Base-by-base conservation (phyloP, 179 eudicot genomes). In the Drosera spatulata region DNA sequence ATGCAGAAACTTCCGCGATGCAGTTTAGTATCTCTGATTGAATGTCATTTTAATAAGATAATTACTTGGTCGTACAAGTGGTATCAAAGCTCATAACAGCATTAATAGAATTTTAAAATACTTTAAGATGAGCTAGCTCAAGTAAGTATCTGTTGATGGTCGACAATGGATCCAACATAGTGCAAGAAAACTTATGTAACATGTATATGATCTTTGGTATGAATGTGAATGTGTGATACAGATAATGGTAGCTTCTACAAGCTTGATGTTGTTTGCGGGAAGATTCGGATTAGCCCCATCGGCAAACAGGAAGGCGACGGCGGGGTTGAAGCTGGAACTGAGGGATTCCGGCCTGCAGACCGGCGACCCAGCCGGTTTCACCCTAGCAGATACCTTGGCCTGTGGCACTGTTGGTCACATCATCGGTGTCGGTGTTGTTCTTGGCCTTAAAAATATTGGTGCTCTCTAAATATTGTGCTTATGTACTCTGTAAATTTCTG, bases 281-380 rank as follows among this genome's bases (percentile, higher is more conserved):
- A 66, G 99, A 41, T 93, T 93, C 43, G 99, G 99, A 10, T 67
- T 93, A 67, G 99, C 99, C 3, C 99, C 99, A 56, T 93, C 99
- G 4, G 99, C 99, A 33, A 93, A 93, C 79, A 65, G 99, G 60
- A 88, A 86, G 68, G 85, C 99, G 2, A 93, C 99, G 0, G 99
- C 96, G 2, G 99, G 99, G 0, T 68, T 93, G 15, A 93, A 76
- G 74, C 81, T 93, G 61, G 99, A 93, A 74, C 75, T 47, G 3
- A 84, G 94, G 76, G 99, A 89, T 51, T 93, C 93, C 1, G 99
- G 99, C 1, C 69, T 93, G 22, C 99, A 93, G 77, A 93, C 99
- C 0, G 95, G 95, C 60, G 99, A 93, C 71, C 99, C 99, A 1
- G 99, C 99, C 45, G 99, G 99, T 45, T 93, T 93, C 67, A 93